These are phyloP conservation scores for Streptanthus diversifolius DNA, from an alignment of 345 rosid species.

Conservation along the genomic window DNA sequence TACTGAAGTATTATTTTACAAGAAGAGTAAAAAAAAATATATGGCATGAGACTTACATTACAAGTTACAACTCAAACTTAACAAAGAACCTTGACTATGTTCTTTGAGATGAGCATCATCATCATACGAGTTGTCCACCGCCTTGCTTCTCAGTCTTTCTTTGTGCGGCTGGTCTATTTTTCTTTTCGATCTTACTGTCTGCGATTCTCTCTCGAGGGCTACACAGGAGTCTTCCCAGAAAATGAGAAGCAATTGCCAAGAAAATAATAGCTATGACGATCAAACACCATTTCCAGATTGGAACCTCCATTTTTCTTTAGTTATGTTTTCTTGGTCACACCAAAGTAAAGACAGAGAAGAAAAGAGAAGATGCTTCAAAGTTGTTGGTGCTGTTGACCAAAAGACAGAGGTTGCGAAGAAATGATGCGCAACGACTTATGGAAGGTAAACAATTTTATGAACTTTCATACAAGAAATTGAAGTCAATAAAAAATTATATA, in stretches of 20 bases:
- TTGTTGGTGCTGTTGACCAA: slow-evolving; percentile 32
- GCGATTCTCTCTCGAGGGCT: slow-evolving; percentile 28
- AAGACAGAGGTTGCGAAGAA: slow-evolving; percentile 6
- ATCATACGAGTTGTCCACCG: slow-evolving; percentile 8
- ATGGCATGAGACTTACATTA: slow-evolving; percentile 5
- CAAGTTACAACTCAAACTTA: slow-evolving; percentile 1
- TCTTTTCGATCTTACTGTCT: slow-evolving; percentile 9
- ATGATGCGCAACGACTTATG: slow-evolving; percentile 11
- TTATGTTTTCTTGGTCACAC: not conserved
- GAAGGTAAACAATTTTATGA: slow-evolving; percentile 17
- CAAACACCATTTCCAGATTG: slow-evolving; percentile 34
- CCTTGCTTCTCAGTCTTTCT: slow-evolving; percentile 7
- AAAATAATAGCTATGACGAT: slow-evolving; percentile 12
- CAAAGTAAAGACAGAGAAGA: not conserved
- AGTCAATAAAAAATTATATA: not conserved
- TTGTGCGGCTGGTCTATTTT: slow-evolving; percentile 4
- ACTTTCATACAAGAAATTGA: slow-evolving; percentile 6
- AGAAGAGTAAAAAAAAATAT: not conserved
- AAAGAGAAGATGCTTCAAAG: slow-evolving; percentile 5
- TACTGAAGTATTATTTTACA: not conserved
- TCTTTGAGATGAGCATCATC: not conserved
- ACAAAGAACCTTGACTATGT: not conserved
- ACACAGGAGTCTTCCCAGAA: slow-evolving; percentile 18
- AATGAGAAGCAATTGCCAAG: slow-evolving; percentile 27
- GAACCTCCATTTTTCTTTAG: slow-evolving; percentile 24